Evolutionary conservation across 805 yeast species (phyloP).

Genomic region (Pichia deserticola): DNA sequence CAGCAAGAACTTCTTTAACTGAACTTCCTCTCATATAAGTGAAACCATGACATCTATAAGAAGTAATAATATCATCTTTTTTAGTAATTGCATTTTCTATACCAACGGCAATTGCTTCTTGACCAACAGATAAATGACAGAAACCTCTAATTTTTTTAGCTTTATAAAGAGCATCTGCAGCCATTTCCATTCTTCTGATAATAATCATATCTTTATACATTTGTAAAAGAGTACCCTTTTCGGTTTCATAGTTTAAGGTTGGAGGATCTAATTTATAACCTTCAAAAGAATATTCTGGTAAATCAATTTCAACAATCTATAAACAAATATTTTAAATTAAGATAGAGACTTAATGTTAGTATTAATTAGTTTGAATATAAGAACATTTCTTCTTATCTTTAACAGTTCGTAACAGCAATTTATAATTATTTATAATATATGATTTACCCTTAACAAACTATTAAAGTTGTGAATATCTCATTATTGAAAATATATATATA

Average conservation of each 20-base stretch:
- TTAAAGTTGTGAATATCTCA: too few relatives aligned
- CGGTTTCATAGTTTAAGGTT: constrained; percentile 63
- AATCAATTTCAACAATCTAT: constrained; percentile 35
- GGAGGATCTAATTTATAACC: constrained; percentile 77
- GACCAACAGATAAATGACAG: constrained; percentile 97
- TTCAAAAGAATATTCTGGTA: constrained; percentile 80
- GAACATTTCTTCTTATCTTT: too few relatives aligned
- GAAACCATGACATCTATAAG: constrained; percentile 99
- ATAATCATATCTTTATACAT: constrained; percentile 96
- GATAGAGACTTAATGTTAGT: not conserved
- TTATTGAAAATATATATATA: constrained; percentile 11
- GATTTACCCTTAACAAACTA: too few relatives aligned
- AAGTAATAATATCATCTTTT: constrained; percentile 85
- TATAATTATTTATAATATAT: too few relatives aligned
- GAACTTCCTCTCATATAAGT: constrained; percentile 94
- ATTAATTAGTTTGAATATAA: too few relatives aligned
- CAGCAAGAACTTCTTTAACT: constrained; percentile 85
- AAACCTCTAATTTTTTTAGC: constrained; percentile 98
- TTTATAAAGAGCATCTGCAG: constrained; percentile 95
- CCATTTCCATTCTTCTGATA: constrained; percentile 98
- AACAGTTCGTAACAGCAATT: too few relatives aligned
- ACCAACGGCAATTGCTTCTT: constrained; percentile 98
- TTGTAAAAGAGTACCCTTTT: constrained; percentile 70
- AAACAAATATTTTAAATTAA: too few relatives aligned
- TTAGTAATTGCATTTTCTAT: constrained; percentile 88